phyloP scores from a whole-genome alignment of 176 grass and related monocot species.

The Bonia amplexicaulis region DNA sequence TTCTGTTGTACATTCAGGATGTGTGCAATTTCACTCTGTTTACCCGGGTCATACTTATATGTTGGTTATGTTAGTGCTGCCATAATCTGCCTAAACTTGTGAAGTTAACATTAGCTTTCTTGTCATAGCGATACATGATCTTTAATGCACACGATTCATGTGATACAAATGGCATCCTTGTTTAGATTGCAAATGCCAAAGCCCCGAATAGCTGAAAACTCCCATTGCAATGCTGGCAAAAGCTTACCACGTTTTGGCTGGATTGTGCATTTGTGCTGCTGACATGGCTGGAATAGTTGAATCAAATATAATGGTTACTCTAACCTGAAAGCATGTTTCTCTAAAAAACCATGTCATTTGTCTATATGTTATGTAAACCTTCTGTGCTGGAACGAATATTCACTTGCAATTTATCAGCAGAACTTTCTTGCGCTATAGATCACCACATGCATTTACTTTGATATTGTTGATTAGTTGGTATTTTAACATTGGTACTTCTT shows the following conservation, averaged over 20 bases:
- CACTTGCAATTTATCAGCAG: neutral
- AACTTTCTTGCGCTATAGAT: neutral
- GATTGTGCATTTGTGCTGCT: neutral
- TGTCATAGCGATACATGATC: neutral
- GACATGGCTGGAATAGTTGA: neutral
- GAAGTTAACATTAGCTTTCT: neutral
- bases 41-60: neutral
- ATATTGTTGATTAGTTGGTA: neutral
- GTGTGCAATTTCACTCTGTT: neutral
- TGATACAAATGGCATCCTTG: neutral
- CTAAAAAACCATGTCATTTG: neutral
- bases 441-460: neutral
- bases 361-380: neutral
- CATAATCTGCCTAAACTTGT: neutral
- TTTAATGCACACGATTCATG: neutral
- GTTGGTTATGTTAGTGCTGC: neutral
- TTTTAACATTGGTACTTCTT: neutral
- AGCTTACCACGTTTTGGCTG: neutral
- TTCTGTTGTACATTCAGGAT: constrained; percentile 16
- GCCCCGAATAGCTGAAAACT: neutral
- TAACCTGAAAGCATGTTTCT: neutral
- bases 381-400: neutral
- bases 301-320: neutral
- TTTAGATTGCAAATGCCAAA: neutral
- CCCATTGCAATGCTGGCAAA: neutral